A percentile compares a stretch with the other conserved stretches of the same genome.
These are phyloP conservation scores for Laetiporus sulphureus DNA, from an alignment of 1,284 basidiomycete species.

Conservation along the genomic window DNA sequence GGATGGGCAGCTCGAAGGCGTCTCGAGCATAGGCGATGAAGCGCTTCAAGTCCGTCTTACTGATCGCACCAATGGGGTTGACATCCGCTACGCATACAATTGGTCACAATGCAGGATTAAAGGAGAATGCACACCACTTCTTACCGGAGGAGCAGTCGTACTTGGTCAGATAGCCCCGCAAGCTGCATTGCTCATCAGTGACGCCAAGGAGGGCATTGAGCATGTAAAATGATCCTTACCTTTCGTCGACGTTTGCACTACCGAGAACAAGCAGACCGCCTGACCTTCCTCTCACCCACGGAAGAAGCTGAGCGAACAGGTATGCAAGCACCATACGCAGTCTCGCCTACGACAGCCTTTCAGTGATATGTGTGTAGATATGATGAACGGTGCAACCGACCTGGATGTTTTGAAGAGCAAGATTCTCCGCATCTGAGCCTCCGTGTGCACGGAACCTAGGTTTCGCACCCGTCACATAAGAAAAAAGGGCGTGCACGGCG, in stretches of 20 bases:
- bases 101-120: too few species aligned
- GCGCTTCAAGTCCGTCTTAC: slow-evolving; percentile 94
- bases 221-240: slow-evolving; percentile 33
- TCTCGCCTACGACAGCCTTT: slow-evolving; percentile 53
- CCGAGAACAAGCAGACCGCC: slow-evolving; percentile 93
- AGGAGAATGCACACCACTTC: slow-evolving; percentile 8
- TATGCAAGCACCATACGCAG: slow-evolving; percentile 96
- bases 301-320: slow-evolving; percentile 93
- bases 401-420: slow-evolving; percentile 98
- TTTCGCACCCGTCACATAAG: slow-evolving; percentile 73
- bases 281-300: slow-evolving; percentile 81
- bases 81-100: slow-evolving; percentile 93
- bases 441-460: slow-evolving; percentile 90
- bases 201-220: neutral
- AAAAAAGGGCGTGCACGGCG: slow-evolving; percentile 80
- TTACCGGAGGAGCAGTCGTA: slow-evolving; percentile 89
- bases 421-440: slow-evolving; percentile 83
- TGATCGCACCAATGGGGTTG: slow-evolving; percentile 97
- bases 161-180: slow-evolving; percentile 96
- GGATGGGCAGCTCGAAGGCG: slow-evolving; percentile 80
- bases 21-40: slow-evolving; percentile 85
- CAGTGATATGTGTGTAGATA: too few species aligned
- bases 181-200: slow-evolving; percentile 34
- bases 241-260: slow-evolving; percentile 97
- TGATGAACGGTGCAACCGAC: too few species aligned